These are phyloP conservation scores for Cenchrus fungigraminus DNA, from an alignment of 176 grass and related monocot genomes.

Conservation along the genomic window DNA sequence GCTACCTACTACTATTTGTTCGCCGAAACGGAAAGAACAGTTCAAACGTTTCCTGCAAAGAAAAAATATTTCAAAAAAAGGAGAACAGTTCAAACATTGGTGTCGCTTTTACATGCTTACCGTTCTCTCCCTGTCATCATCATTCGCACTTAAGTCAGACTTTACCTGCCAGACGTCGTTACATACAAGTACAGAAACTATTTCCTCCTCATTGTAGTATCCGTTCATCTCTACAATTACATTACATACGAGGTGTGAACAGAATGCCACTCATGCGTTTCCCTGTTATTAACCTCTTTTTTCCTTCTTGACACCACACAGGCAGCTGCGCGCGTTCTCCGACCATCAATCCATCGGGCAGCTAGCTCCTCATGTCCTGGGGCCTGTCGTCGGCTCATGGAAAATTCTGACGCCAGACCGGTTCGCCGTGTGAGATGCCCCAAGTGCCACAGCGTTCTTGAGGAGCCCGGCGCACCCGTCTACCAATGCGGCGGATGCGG, in stretches of 20 bases:
- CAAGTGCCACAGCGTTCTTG: slow-evolving; percentile 58
- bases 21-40: background rate
- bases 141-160: background rate
- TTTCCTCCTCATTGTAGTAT: no score
- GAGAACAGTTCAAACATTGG: slow-evolving; percentile 22
- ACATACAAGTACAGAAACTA: no score
- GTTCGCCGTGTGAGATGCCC: slow-evolving; percentile 76
- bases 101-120: slow-evolving; percentile 30
- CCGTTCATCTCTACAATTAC: no score
- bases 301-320: background rate
- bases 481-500: slow-evolving; percentile 89
- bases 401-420: slow-evolving; percentile 26
- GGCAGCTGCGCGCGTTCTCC: background rate
- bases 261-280: slow-evolving; percentile 24
- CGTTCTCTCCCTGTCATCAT: background rate
- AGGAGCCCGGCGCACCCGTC: slow-evolving; percentile 59
- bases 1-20: background rate
- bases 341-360: background rate
- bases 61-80: background rate
- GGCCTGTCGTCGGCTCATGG: slow-evolving; percentile 44
- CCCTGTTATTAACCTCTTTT: background rate
- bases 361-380: slow-evolving; percentile 33
- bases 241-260: background rate
- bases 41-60: slow-evolving; percentile 19
- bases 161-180: background rate